These are phyloP conservation scores for Colletotrichum plurivorum DNA, from an alignment of 2,329 filamentous ascomycete species.

Conservation along the genomic window DNA sequence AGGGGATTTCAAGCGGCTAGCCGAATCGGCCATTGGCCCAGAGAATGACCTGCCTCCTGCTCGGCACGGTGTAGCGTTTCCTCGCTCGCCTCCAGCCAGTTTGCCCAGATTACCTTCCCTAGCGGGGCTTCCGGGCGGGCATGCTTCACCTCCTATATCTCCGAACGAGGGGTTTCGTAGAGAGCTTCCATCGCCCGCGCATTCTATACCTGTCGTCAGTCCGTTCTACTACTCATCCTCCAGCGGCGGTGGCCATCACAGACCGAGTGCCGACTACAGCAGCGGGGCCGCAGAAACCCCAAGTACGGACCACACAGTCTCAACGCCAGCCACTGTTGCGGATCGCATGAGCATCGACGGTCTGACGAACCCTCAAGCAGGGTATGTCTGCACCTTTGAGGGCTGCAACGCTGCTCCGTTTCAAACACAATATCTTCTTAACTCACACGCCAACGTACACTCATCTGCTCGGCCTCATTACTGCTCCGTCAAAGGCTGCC, in stretches of 20 bases:
- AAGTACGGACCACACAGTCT: conserved; percentile 59
- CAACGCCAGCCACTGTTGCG: conserved; percentile 60
- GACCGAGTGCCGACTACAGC: conserved; percentile 58
- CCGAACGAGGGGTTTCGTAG: conserved; percentile 62
- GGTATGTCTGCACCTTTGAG: conserved; percentile 70
- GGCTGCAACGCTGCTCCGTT: conserved; percentile 82
- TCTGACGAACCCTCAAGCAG: conserved; percentile 67
- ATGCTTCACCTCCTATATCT: conserved; percentile 63
- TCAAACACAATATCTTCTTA: conserved; percentile 82
- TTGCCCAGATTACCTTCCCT: conserved; percentile 51
- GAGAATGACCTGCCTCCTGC: conserved; percentile 50
- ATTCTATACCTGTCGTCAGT: conserved; percentile 55
- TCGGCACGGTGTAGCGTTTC: conserved; percentile 46
- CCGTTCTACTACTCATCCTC: conserved; percentile 54
- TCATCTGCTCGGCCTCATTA: conserved; percentile 77
- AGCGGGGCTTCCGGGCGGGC: conserved; percentile 25
- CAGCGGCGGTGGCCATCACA: conserved; percentile 50
- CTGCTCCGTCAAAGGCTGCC: conserved; percentile 73
- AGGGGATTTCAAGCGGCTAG: conserved; percentile 51
- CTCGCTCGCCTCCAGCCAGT: conserved; percentile 53
- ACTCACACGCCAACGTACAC: conserved; percentile 83
- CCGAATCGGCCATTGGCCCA: conserved; percentile 47
- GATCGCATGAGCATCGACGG: conserved; percentile 73
- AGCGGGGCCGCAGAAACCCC: conserved; percentile 62
- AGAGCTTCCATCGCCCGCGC: conserved; percentile 62